Base-by-base conservation (phyloP, 2,329 filamentous ascomycete species). In the Hawksworthiomyces lignivorus region DNA sequence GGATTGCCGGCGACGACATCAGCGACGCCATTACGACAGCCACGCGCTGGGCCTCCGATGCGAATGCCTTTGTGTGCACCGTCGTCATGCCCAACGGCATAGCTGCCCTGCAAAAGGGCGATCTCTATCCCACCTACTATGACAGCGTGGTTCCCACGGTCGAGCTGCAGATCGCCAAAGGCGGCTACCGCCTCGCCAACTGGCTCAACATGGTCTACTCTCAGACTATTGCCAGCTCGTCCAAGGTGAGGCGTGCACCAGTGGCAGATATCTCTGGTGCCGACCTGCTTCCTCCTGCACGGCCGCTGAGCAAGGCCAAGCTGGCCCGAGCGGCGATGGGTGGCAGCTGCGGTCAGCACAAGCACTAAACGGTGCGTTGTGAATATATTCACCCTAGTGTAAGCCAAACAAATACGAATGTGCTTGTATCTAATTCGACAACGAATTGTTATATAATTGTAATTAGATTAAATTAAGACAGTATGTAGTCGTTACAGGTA, bases 101-200 rank as follows among this genome's bases (percentile, higher is more conserved):
- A 11, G 49, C 44, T n/a, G 57, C 58, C 14, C 58, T 69, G n/a
- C 53, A 67, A 49, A 52, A 52, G 20, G 54, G 58, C 44, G 66
- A 68, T 22, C 54, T 69, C 6, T 60, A 58, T 40, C 62, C 62
- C 10, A 49, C 50, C 10, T 68, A 68, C 50, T 65, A 63, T 38
- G 60, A 61, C 24, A 54, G 51, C 9, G 64, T 63, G 14, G 54
- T 58, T 40, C 59, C 58, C 9, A 62, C 64, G 12, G 56, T 69
- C 29, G 59, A 62, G 48, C 48, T 67, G 40, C 65, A 69, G 55
- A 64, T 69, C 20, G 63, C 65, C 8, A 69, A 69, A 56, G 63
- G 63, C 39, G 66, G 66, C 0, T 66, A 67, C 41, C 56, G 52
- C 18, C 35, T 43, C 7, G 41, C 41, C 34, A 37, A 43, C 35